Conservation (phyloP, 352 stramenopile species). For the Nothophytophthora sp. region DNA sequence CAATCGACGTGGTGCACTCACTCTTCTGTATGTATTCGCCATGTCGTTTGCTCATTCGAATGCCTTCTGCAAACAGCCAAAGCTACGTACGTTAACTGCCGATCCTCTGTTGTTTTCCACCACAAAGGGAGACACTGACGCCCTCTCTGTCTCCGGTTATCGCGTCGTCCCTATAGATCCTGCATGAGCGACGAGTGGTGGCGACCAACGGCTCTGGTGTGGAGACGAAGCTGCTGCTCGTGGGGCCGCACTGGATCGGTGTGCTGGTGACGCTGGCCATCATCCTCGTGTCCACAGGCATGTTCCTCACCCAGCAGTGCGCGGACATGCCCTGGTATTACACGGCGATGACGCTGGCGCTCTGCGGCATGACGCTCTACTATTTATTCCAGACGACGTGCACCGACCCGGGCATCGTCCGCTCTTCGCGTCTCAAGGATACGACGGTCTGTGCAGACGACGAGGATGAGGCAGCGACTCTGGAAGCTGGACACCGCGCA, state of each 20-base stretch:
- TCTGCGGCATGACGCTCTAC: conserved; percentile 61
- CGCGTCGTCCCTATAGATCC: too few relatives aligned
- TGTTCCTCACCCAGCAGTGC: conserved; percentile 72
- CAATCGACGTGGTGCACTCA: too few relatives aligned
- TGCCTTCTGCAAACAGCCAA: too few relatives aligned
- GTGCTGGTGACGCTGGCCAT: conserved; percentile 68
- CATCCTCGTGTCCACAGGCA: conserved; percentile 51
- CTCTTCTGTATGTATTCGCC: too few relatives aligned
- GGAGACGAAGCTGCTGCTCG: conserved; percentile 41
- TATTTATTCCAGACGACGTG: conserved; percentile 78
- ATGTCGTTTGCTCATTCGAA: too few relatives aligned
- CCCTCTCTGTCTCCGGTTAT: too few relatives aligned
- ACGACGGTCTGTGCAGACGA: conserved; percentile 13
- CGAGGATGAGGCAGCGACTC: conserved; percentile 19
- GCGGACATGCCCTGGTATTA: conserved; percentile 50
- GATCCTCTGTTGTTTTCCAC: too few relatives aligned
- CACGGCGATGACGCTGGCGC: conserved; percentile 52
- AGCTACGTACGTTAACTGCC: conserved; percentile 42
- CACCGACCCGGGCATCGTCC: conserved; percentile 73
- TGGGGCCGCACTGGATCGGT: conserved; percentile 83
- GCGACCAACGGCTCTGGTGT: conserved; percentile 22
- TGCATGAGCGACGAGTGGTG: conserved; percentile 40
- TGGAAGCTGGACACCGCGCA: conserved; percentile 17
- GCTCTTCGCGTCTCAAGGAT: conserved; percentile 10
- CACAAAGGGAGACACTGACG: too few relatives aligned